Conservation (phyloP, 441 rosid species). For the Erysimum pusillum region DNA sequence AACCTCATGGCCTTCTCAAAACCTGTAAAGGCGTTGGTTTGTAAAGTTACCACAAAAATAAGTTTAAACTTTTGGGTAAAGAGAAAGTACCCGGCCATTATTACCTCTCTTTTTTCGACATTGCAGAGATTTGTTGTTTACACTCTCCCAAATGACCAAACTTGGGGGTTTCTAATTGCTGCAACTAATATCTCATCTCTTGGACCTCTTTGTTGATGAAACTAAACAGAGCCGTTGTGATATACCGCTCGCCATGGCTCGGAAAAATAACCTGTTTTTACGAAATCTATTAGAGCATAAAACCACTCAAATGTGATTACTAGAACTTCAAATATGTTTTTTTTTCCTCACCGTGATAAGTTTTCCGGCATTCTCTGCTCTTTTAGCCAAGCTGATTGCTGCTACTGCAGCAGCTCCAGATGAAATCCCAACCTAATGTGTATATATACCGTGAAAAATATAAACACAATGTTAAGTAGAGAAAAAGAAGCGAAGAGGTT, state of each 20-base stretch:
- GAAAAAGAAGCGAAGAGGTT: background rate
- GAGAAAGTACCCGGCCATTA: no score
- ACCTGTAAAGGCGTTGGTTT: conserved; percentile 28
- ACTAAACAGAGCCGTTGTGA: conserved; percentile 78
- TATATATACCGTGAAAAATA: background rate
- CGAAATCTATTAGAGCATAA: conserved; percentile 27
- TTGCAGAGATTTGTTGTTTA: conserved; percentile 16
- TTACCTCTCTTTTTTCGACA: conserved; percentile 20
- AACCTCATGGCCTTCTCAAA: conserved; percentile 5
- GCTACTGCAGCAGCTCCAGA: conserved; percentile 97
- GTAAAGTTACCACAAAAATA: background rate
- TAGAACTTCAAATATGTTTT: background rate
- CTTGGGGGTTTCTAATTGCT: conserved; percentile 8
- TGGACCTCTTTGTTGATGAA: conserved; percentile 75
- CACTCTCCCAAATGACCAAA: conserved; percentile 3
- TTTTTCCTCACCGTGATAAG: conserved; percentile 69
- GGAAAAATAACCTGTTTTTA: conserved; percentile 83
- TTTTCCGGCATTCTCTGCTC: conserved; percentile 91
- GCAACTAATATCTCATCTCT: conserved; percentile 61
- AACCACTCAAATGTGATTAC: conserved; percentile 13
- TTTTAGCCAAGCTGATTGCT: conserved; percentile 76
- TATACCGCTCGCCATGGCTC: conserved; percentile 94
- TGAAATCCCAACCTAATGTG: conserved; percentile 84
- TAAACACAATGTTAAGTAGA: conserved; percentile 13
- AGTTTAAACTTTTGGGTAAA: background rate